Percentiles rank a stretch among this genome's conserved stretches.
Conservation (phyloP, 208 protist species). For the Wallacemonas collosoma region DNA sequence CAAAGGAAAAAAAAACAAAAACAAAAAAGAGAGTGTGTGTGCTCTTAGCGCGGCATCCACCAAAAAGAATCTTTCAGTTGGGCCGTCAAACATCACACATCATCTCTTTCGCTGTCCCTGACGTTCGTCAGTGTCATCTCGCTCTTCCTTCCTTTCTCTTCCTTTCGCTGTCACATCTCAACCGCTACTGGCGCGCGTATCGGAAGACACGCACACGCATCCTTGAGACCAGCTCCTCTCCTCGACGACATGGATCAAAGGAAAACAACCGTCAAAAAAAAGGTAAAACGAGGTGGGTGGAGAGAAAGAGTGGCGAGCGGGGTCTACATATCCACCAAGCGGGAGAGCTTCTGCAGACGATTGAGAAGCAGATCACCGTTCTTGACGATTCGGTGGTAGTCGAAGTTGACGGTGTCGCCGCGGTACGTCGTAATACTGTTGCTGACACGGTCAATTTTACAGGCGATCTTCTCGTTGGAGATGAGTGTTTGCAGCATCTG, state of each 20-base stretch:
- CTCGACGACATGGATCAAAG: too few species aligned
- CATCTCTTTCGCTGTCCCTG: too few species aligned
- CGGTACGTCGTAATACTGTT: conserved; percentile 96
- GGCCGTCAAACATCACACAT: too few species aligned
- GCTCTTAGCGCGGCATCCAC: too few species aligned
- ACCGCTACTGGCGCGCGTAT: too few species aligned
- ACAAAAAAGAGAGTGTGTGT: too few species aligned
- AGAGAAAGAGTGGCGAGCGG: conserved; percentile 9
- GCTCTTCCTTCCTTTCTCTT: too few species aligned
- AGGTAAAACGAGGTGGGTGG: conserved; percentile 7
- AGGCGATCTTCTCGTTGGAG: conserved; percentile 94
- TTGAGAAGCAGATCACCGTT: conserved; percentile 98
- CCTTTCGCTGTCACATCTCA: too few species aligned
- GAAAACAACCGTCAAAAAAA: neutral
- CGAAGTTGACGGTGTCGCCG: conserved; percentile 95
- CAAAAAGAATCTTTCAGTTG: too few species aligned
- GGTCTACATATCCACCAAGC: conserved; percentile 93
- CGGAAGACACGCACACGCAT: too few species aligned
- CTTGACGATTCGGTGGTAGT: conserved; percentile 97
- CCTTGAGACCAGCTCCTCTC: too few species aligned
- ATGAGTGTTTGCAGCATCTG: conserved; percentile 98
- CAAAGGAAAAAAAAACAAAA: neutral
- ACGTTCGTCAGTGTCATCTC: too few species aligned
- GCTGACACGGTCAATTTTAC: conserved; percentile 98
- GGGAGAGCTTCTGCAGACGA: conserved; percentile 98